Base-by-base conservation (phyloP, 257 asterid genomes). In the Jacaranda copaia region DNA sequence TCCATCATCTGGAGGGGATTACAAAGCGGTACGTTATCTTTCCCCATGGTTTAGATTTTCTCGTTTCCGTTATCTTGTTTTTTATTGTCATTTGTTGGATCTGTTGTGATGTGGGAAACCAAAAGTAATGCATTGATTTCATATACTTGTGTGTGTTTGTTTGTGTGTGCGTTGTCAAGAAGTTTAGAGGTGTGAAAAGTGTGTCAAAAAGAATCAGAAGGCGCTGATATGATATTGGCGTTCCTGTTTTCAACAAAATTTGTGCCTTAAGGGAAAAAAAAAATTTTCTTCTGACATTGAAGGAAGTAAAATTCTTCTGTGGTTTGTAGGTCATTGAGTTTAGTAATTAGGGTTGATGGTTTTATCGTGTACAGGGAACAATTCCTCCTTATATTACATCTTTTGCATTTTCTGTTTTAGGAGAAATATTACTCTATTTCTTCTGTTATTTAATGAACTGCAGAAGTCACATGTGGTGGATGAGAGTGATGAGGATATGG, bases 401-500 rank as follows among this genome's bases (percentile, higher is more conserved):
- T 8, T 10, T 72, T 12, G 5, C 2, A 3, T 57, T 58, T 72
- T n/a, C 18, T 2, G 19, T 20, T 45, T 46, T 19, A 25, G 35
- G 45, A 58, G 36, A 5, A 43, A 39, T 51, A 8, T 70, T 36
- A 19, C 52, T 46, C 5, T 8, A 56, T 16, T 61, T 55, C 3
- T 35, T 38, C 58, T 72, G 35, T 11, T 9, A 69, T 48, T 14
- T 60, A 55, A 12, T 66, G 78, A 46, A 25, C 59, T 80, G 25
- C 85, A 94, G 98, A 89, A 89, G 79, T 80, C 93, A 39, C 76
- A 74, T 62, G 88, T 75, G 73, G 91, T 73, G 36, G 96, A 89
- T 55, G 96, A 88, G 82, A 79, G 88, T 39, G 98, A 94, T 51
- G 99, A 92, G 15, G 98, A 93, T 10, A 80, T 88, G 81, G 92